These are phyloP conservation scores for Tuber umbilicatum DNA, from an alignment of 495 filamentous ascomycete genomes.

Conservation along the genomic window DNA sequence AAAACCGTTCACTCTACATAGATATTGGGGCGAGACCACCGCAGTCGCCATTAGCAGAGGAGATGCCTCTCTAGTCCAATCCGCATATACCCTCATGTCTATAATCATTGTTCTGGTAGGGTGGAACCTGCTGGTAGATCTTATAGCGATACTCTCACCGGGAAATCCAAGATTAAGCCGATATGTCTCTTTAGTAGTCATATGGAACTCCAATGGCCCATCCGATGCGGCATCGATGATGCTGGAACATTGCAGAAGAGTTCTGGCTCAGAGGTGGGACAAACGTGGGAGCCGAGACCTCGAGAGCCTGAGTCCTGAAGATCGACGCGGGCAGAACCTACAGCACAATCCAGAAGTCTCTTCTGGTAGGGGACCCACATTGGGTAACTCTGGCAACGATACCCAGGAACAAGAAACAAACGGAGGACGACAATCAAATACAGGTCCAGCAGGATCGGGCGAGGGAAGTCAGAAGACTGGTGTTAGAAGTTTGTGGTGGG, in stretches of 20 bases:
- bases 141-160: not conserved
- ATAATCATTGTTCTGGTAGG: not conserved
- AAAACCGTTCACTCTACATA: too few species aligned
- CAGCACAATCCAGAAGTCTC: too few species aligned
- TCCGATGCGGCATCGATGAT: not conserved
- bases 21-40: too few species aligned
- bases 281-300: too few species aligned
- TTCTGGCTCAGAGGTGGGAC: not conserved
- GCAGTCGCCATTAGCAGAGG: not conserved
- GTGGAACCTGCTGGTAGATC: not conserved
- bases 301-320: not conserved
- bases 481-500: not conserved
- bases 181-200: not conserved
- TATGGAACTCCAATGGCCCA: not conserved
- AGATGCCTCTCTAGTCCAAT: accelerated
- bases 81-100: not conserved
- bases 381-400: too few species aligned
- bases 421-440: too few species aligned
- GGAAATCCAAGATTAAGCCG: not conserved
- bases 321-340: too few species aligned
- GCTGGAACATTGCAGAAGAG: not conserved
- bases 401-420: too few species aligned
- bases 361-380: too few species aligned
- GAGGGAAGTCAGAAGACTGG: too few species aligned
- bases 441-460: too few species aligned